A percentile compares a stretch with the other conserved stretches of the same genome.
Evolutionary conservation across 2,329 filamentous ascomycete species (phyloP).

Genomic region (Fusarium odoratissimum): DNA sequence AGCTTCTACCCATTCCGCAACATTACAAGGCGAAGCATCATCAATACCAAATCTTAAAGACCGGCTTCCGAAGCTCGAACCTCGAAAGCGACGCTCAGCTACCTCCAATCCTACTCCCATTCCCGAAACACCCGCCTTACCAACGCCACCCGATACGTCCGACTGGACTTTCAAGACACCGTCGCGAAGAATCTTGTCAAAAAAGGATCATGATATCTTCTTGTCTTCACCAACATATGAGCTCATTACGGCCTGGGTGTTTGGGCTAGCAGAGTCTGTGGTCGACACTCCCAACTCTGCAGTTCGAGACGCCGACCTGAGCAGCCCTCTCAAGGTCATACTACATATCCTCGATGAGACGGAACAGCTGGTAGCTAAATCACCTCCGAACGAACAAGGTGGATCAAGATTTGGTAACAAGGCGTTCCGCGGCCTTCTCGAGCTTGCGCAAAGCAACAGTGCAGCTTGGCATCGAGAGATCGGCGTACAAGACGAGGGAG

Average conservation of each 20-base stretch:
- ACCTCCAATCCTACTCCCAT: conserved; percentile 70
- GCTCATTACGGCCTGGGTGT: conserved; percentile 86
- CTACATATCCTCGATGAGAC: conserved; percentile 77
- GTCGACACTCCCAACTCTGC: conserved; percentile 75
- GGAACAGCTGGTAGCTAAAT: conserved; percentile 72
- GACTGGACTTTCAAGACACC: conserved; percentile 74
- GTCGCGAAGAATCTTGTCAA: conserved; percentile 82
- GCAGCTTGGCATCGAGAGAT: conserved; percentile 72
- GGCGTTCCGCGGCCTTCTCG: conserved; percentile 85
- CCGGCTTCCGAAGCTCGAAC: conserved; percentile 74
- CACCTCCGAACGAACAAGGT: conserved; percentile 85
- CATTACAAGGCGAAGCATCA: conserved; percentile 25
- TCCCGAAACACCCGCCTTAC: conserved; percentile 80
- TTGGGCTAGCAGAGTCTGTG: conserved; percentile 85
- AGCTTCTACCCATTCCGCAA: conserved; percentile 17
- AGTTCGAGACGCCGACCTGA: conserved; percentile 65
- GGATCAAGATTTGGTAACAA: conserved; percentile 96
- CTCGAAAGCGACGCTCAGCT: conserved; percentile 66
- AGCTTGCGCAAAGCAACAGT: conserved; percentile 69
- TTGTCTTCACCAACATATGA: conserved; percentile 79
- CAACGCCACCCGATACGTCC: conserved; percentile 72
- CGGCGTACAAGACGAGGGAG: conserved; percentile 61
- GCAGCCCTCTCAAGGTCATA: conserved; percentile 71
- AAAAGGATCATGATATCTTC: conserved; percentile 83
- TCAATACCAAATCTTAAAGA: conserved; percentile 56